Base-by-base conservation (phyloP, 345 rosid genomes). In the Luvunga scandens region DNA sequence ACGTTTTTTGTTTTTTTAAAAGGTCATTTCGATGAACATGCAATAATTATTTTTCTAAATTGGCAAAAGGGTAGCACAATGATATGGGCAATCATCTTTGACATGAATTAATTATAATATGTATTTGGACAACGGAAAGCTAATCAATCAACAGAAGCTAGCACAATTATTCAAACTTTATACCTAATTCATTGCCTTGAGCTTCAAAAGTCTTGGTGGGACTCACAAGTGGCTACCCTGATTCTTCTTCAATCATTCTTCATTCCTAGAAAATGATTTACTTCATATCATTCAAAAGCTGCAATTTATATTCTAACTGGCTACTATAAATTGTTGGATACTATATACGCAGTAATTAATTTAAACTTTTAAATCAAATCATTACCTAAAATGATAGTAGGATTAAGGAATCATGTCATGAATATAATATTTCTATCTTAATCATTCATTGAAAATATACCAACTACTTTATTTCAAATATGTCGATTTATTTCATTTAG, bases 181-280 rank as follows among this genome's bases (percentile, higher is more conserved):
- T 75, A 84, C 87, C 88, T 81, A 88, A 85, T 84, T 80, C 82
- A 50, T 69, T 78, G 80, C 81, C 83, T 79, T 28, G 85, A 80
- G 77, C 45, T 42, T 70, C 42, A 75, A 82, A 82, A 78, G 87
- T 84, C 85, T 82, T 69, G 76, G 86, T 78, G 85, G 87, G 82
- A 74, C 70, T 30, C 9, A 21, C 69, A 5, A 73, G 50, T 6
- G 36, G 28, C 24, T 6, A 61, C 53, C 80, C 77, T 5, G 3
- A 45, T 13, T 45, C 50, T 45, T 61, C 22, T 75, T 79, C 87
- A 81, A 84, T 87, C 85, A 80, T 82, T 82, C 77, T 66, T 80
- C 83, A 79, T 81, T 85, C 83, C 84, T 53, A 7, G 63, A 61
- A 38, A 74, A 5, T 60, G 28, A 34, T 27, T 9, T 62, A 1